Percentiles rank a stretch among this genome's conserved stretches.
phyloP scores from a whole-genome alignment of 495 filamentous ascomycete species.

The Symbiotaphrina buchneri region DNA sequence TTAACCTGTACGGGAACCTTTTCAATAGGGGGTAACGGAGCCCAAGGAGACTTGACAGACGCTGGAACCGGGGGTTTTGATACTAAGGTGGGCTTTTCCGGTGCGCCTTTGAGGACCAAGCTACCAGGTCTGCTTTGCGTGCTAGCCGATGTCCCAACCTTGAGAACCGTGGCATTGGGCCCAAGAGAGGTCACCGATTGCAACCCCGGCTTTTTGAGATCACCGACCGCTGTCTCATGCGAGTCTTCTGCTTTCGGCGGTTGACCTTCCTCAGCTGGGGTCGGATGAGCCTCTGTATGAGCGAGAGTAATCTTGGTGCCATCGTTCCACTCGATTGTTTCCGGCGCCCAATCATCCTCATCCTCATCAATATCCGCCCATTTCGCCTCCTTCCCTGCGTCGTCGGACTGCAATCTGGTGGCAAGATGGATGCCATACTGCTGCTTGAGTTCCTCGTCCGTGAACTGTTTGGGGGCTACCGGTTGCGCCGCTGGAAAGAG shows the following conservation, averaged over 20 bases:
- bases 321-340: slow-evolving; percentile 92
- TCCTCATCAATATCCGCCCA: slow-evolving; percentile 99
- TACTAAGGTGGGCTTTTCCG: slow-evolving; percentile 55
- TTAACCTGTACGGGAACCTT: slow-evolving; percentile 37
- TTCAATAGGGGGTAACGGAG: slow-evolving; percentile 61
- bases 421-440: slow-evolving; percentile 94
- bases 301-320: slow-evolving; percentile 78
- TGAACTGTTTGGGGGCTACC: slow-evolving; percentile 73
- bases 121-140: slow-evolving; percentile 8
- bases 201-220: slow-evolving; percentile 4
- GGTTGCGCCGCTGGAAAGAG: slow-evolving; percentile 40
- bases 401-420: slow-evolving; percentile 67
- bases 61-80: slow-evolving; percentile 55
- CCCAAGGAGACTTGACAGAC: slow-evolving; percentile 81
- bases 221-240: slow-evolving; percentile 2
- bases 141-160: slow-evolving; percentile 3
- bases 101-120: slow-evolving; percentile 37
- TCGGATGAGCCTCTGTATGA: slow-evolving; percentile 21
- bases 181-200: background rate
- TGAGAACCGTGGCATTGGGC: slow-evolving; percentile 2
- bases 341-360: slow-evolving; percentile 93
- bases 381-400: slow-evolving; percentile 60
- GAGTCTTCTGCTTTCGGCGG: slow-evolving; percentile 4
- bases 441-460: slow-evolving; percentile 90
- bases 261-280: slow-evolving; percentile 23